Evolutionary conservation across 495 filamentous ascomycete species (phyloP).

Genomic region (Penicillium cosmopolitanum): DNA sequence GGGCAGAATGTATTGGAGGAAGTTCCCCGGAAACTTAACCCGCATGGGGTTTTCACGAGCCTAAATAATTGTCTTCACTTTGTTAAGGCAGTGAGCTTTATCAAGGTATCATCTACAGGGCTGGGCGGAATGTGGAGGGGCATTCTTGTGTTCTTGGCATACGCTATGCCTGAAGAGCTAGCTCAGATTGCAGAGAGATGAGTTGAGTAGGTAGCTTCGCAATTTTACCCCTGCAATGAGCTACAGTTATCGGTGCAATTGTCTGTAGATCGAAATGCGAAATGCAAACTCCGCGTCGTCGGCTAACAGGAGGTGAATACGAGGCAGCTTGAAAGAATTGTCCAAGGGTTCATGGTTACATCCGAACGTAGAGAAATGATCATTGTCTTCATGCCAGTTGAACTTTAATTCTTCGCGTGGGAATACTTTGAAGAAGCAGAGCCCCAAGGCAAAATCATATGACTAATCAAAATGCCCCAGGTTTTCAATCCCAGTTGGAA

Average conservation of each 20-base stretch:
- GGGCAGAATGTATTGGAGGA: not conserved
- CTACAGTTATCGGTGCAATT: not conserved
- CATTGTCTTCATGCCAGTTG: not conserved
- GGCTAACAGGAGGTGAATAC: not conserved
- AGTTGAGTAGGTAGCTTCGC: too few relatives aligned
- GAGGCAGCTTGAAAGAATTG: not conserved
- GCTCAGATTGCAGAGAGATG: not conserved
- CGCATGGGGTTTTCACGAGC: not conserved
- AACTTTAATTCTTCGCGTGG: slow-evolving; percentile 1
- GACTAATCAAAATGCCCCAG: not conserved
- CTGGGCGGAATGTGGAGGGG: not conserved
- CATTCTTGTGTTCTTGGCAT: not conserved
- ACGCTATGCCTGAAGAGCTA: not conserved
- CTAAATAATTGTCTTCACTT: not conserved
- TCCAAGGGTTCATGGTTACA: not conserved
- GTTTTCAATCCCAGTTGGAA: not conserved
- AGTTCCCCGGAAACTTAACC: too few relatives aligned
- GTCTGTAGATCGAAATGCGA: not conserved
- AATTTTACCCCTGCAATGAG: not conserved
- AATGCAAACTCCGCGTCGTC: not conserved
- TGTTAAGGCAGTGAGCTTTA: not conserved
- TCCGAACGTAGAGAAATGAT: not conserved
- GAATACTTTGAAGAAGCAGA: not conserved
- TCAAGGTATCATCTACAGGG: slow-evolving; percentile 1
- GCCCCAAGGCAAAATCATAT: not conserved